Evolutionary conservation across 1,284 basidiomycete genomes (phyloP).

Genomic region (Peniophora sp.): DNA sequence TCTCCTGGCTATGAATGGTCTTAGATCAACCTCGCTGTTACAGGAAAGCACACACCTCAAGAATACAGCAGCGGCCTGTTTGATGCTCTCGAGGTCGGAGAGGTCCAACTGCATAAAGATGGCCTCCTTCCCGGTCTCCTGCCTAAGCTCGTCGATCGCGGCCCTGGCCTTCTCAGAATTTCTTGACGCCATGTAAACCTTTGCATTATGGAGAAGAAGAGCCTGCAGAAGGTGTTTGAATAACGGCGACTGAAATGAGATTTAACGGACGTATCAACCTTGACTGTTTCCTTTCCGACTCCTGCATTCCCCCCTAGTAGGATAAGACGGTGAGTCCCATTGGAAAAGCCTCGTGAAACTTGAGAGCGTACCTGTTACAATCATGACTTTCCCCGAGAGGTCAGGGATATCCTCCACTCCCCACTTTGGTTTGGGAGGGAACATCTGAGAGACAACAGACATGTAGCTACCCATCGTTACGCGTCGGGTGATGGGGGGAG

Average conservation of each 20-base stretch:
- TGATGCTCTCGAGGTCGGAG: slow-evolving; percentile 34
- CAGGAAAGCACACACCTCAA: slow-evolving; percentile 18
- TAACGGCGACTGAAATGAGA: not conserved
- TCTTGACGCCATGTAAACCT: slow-evolving; percentile 46
- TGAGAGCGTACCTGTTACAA: slow-evolving; percentile 11
- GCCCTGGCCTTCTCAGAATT: slow-evolving; percentile 28
- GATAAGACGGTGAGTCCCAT: not conserved
- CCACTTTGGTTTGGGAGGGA: slow-evolving; percentile 10
- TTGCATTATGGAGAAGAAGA: slow-evolving; percentile 26
- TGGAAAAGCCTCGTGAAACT: not conserved
- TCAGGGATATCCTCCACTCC: slow-evolving; percentile 14
- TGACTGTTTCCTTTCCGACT: slow-evolving; percentile 18
- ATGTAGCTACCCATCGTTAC: not conserved
- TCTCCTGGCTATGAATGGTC: slow-evolving; percentile 21
- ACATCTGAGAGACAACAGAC: slow-evolving; percentile 6
- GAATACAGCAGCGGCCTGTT: slow-evolving; percentile 30
- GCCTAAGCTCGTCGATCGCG: slow-evolving; percentile 34
- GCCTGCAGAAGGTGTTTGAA: not conserved
- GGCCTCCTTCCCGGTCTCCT: slow-evolving; percentile 26
- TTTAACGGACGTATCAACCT: slow-evolving; percentile 1
- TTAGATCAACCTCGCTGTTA: not conserved
- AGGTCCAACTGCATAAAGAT: slow-evolving; percentile 45
- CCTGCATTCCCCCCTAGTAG: slow-evolving; percentile 16
- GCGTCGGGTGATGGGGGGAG: too few species aligned
- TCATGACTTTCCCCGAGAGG: slow-evolving; percentile 13